Evolutionary conservation across 2,329 filamentous ascomycete genomes (phyloP), one percentile per base, ranked within the genome.

Genomic region (Claviceps sorghi): DNA sequence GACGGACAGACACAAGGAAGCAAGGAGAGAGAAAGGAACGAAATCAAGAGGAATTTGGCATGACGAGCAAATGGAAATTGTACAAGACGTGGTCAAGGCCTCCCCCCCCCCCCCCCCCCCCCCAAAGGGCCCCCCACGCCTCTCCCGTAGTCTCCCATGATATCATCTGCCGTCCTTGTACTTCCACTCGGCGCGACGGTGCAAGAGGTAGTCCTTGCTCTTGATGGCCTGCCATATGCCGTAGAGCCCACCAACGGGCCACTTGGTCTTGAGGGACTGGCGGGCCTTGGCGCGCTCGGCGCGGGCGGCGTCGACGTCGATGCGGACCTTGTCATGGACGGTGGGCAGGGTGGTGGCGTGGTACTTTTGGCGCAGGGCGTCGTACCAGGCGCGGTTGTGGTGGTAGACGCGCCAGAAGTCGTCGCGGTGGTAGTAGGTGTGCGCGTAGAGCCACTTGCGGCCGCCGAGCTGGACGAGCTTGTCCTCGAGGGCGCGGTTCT

Each of bases 371-470:
- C 84, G 70, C 58, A 88, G 68, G 1, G 61, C 69, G 34, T 85
- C 76, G 63, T 88, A 88, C 74, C 75, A 79, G 21, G 63, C 60
- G 44, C 70, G 66, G 52, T 72, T 73, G 4, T 51, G 9, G 63
- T 72, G 73, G 63, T 86, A 86, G 50, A 81, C 71, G 36, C 68
- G 60, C 82, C 82, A 86, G 67, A 86, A 88, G 61, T 86, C 79
- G 0, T 75, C 69, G 61, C 85, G 77, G n/a, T 77, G 75, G 65
- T 93, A 93, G 69, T 89, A 94, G 0, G 86, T 84, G 61, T 91
- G 85, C 2, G 88, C 87, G 66, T 95, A 94, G 13, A 94, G 72
- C 84, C 87, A 93, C 70, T 94, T 94, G 71, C 85, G 79, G 2
- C 88, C 88, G 47, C 82, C 82, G 1, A 93, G 75, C 57, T 80